Conservation (phyloP, 208 protist species). For the Trypanosoma avium region DNA sequence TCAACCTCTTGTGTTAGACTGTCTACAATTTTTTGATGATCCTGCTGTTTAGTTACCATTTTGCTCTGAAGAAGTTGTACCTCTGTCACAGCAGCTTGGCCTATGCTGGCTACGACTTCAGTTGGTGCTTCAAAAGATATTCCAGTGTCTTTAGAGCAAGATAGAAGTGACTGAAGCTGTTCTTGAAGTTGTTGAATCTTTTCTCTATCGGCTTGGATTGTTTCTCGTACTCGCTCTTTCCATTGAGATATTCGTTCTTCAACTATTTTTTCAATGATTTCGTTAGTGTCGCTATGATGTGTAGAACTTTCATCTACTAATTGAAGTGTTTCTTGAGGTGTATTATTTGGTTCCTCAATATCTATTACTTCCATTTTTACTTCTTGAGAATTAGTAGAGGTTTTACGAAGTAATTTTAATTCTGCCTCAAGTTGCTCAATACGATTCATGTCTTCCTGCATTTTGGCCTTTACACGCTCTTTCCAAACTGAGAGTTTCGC, state of each 20-base stretch:
- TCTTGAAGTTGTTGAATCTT: constrained; percentile 5
- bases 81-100: constrained; percentile 18
- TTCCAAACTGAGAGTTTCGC: constrained; percentile 36
- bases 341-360: background rate
- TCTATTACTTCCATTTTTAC: background rate
- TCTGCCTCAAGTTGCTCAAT: constrained; percentile 30
- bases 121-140: constrained; percentile 15
- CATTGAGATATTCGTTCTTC: constrained; percentile 4
- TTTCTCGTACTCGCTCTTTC: background rate
- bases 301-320: background rate
- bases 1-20: constrained; percentile 20
- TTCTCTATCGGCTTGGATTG: background rate
- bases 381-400: background rate
- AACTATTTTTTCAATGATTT: background rate
- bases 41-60: constrained; percentile 14
- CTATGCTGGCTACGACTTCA: constrained; percentile 5
- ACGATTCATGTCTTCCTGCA: constrained; percentile 31
- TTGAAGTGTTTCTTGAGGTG: background rate
- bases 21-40: constrained; percentile 11
- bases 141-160: background rate
- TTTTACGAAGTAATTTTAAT: constrained; percentile 1
- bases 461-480: constrained; percentile 30
- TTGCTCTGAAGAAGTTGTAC: constrained; percentile 21
- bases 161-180: background rate
- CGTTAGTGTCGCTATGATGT: background rate